phyloP scores from a whole-genome alignment of 768 basidiomycete genomes.

The Hydnomerulius pinastri region DNA sequence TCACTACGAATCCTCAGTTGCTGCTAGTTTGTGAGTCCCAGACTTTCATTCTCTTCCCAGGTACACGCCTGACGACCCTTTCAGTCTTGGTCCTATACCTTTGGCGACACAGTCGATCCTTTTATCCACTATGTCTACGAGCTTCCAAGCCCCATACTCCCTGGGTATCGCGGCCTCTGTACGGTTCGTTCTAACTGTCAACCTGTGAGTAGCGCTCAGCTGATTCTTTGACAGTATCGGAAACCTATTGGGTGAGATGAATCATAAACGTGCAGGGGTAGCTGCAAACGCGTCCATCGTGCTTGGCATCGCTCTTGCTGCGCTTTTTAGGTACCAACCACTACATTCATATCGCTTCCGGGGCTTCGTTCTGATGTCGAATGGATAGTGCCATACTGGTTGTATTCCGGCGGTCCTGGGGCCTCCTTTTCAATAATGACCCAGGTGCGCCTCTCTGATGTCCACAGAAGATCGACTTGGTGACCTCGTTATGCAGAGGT shows the following conservation, averaged over 20 bases:
- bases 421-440: slow-evolving; percentile 69
- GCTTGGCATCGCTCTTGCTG: slow-evolving; percentile 59
- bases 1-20: slow-evolving; percentile 32
- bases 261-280: slow-evolving; percentile 67
- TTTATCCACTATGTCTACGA: slow-evolving; percentile 67
- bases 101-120: slow-evolving; percentile 88
- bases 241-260: slow-evolving; percentile 79
- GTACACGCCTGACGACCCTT: slow-evolving; percentile 13
- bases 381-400: slow-evolving; percentile 49
- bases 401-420: slow-evolving; percentile 64
- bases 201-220: not conserved
- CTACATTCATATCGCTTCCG: not conserved
- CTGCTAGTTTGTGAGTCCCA: slow-evolving; percentile 45
- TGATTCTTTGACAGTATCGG: slow-evolving; percentile 55
- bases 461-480: not conserved
- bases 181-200: slow-evolving; percentile 44
- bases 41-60: not conserved
- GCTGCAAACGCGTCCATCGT: slow-evolving; percentile 65
- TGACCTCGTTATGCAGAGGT: slow-evolving; percentile 9
- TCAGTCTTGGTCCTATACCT: slow-evolving; percentile 70
- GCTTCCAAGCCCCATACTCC: slow-evolving; percentile 80
- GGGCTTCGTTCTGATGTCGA: not conserved
- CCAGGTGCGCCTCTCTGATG: slow-evolving; percentile 37
- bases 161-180: slow-evolving; percentile 81
- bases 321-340: slow-evolving; percentile 53